These are phyloP conservation scores for Amauroascus niger DNA, from an alignment of 2,329 filamentous ascomycete species.

Conservation along the genomic window DNA sequence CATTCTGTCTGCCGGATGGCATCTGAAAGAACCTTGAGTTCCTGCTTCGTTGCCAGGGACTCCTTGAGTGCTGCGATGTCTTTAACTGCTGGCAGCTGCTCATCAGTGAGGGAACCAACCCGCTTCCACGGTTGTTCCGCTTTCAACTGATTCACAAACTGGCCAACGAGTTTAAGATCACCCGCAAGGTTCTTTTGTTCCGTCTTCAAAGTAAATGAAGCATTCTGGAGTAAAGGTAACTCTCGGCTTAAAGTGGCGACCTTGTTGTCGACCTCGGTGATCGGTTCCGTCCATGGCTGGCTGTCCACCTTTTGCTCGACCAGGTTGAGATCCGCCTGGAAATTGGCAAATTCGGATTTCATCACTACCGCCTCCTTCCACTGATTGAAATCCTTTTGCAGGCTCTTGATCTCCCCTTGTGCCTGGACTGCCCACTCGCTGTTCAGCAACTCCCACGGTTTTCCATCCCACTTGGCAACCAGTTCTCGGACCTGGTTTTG, in stretches of 20 bases:
- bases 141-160: slow-evolving; percentile 7
- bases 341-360: background rate
- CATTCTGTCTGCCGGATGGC: background rate
- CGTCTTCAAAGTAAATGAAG: background rate
- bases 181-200: background rate
- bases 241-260: background rate
- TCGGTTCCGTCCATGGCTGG: background rate
- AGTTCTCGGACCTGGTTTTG: background rate
- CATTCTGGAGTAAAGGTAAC: background rate
- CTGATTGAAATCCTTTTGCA: slow-evolving; percentile 4
- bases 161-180: slow-evolving; percentile 1
- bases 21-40: slow-evolving; percentile 3
- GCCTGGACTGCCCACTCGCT: background rate
- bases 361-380: slow-evolving; percentile 3
- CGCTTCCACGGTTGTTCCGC: slow-evolving; percentile 8
- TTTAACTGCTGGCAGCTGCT: background rate
- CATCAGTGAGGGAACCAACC: background rate
- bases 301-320: background rate
- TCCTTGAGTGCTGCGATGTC: background rate
- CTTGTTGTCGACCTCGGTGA: background rate
- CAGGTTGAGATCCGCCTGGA: background rate
- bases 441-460: slow-evolving; percentile 1
- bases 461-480: background rate
- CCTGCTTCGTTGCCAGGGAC: background rate
- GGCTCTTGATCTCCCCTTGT: background rate